A percentile compares a stretch with the other conserved stretches of the same genome.
These are phyloP conservation scores for Irpex sp. DNA, from an alignment of 1,284 basidiomycete genomes.

Conservation along the genomic window DNA sequence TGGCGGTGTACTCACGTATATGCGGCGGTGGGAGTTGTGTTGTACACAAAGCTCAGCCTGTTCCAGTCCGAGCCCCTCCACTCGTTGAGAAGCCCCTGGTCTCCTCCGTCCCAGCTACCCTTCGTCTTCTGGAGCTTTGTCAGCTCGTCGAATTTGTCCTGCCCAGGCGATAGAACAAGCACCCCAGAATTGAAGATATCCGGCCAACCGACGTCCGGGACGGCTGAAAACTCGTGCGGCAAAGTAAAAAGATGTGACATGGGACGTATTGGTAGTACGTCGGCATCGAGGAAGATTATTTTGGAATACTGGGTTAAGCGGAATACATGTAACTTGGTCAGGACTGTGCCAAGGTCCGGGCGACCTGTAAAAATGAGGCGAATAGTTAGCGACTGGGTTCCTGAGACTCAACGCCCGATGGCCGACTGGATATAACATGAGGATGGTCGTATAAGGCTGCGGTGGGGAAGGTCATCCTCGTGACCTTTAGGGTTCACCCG, in stretches of 20 bases:
- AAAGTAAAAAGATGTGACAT: constrained; percentile 85
- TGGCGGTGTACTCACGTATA: constrained; percentile 73
- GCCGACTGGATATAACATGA: neutral
- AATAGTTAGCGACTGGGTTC: constrained; percentile 5
- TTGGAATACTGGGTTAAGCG: constrained; percentile 86
- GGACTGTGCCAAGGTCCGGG: constrained; percentile 85
- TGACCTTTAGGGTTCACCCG: constrained; percentile 4
- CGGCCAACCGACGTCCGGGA: constrained; percentile 96
- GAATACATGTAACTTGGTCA: constrained; percentile 96
- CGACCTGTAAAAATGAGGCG: constrained; percentile 57
- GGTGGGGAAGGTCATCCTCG: neutral
- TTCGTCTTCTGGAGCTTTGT: constrained; percentile 65
- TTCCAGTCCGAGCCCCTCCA: constrained; percentile 89
- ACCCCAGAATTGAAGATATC: constrained; percentile 99
- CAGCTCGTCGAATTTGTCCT: constrained; percentile 79
- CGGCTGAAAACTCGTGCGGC: constrained; percentile 80
- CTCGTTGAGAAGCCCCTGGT: constrained; percentile 95
- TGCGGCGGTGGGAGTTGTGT: constrained; percentile 95
- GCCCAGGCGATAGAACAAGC: constrained; percentile 80
- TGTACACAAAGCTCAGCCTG: constrained; percentile 92
- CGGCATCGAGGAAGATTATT: constrained; percentile 94
- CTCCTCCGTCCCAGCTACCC: constrained; percentile 95
- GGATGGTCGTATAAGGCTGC: neutral
- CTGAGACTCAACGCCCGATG: neutral
- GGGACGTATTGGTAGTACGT: constrained; percentile 86